Evolutionary conservation across 257 asterid genomes (phyloP).

Genomic region (Thymus quinquecostatus): DNA sequence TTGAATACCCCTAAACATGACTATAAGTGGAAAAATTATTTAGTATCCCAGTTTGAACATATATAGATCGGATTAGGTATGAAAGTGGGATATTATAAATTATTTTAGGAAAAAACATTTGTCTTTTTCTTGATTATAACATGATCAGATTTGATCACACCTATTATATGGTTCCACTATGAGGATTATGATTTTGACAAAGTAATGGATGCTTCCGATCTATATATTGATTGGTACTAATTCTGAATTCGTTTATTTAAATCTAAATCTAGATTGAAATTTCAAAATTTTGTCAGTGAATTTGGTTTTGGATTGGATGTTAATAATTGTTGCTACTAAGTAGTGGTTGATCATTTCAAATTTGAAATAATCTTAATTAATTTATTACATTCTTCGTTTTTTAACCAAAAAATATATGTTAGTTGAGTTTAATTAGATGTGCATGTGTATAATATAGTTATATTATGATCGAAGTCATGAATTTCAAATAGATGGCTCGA

Average conservation of each 20-base stretch:
- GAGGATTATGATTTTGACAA: conserved; percentile 3
- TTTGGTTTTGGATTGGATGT: background rate
- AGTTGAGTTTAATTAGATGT: background rate
- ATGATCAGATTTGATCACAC: conserved; percentile 17
- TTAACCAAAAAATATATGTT: too few relatives aligned
- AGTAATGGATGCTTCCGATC: conserved; percentile 32
- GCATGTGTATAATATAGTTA: background rate
- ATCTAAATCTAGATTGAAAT: conserved; percentile 13
- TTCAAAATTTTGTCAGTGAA: conserved; percentile 27
- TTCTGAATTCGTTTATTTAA: background rate
- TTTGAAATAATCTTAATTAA: conserved; percentile 11
- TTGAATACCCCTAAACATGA: too few relatives aligned
- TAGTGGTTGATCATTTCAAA: background rate
- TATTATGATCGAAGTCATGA: too few relatives aligned
- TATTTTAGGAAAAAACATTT: conserved; percentile 14
- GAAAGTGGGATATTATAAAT: conserved; percentile 1
- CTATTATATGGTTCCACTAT: conserved; percentile 2
- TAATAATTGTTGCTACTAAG: background rate
- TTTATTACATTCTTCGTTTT: background rate
- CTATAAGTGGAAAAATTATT: background rate
- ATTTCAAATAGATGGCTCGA: too few relatives aligned
- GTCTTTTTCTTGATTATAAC: background rate
- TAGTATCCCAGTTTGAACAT: conserved; percentile 26
- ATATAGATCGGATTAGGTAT: conserved; percentile 37
- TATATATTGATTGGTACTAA: conserved; percentile 25